These are phyloP conservation scores for Clonostachys solani DNA, from an alignment of 2,329 filamentous ascomycete species.

Conservation along the genomic window DNA sequence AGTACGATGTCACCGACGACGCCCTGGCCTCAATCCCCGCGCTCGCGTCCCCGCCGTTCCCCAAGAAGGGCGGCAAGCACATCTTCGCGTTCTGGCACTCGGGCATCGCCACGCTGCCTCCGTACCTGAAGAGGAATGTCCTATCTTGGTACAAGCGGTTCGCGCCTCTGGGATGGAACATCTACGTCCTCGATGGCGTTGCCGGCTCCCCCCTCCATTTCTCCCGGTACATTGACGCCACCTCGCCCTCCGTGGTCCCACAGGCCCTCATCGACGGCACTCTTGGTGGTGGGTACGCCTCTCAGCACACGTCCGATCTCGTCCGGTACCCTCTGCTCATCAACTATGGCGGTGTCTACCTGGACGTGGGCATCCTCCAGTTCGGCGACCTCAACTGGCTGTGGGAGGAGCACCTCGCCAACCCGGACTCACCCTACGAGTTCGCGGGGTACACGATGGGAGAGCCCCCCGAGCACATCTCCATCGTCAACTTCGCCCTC, in stretches of 20 bases:
- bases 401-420: constrained; percentile 2
- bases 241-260: not conserved
- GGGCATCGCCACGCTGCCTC: not conserved
- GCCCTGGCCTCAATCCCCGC: not conserved
- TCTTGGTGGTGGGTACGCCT: not conserved
- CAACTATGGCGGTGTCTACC: constrained; percentile 2
- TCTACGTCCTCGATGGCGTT: constrained; percentile 29
- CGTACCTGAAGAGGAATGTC: constrained; percentile 1
- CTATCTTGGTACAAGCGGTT: constrained; percentile 1
- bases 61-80: constrained; percentile 1
- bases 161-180: constrained; percentile 1
- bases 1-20: not conserved
- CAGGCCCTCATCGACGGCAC: not conserved
- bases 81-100: constrained; percentile 3
- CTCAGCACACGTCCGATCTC: constrained; percentile 3
- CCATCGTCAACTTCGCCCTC: constrained; percentile 2
- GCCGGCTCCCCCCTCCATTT: constrained; percentile 41
- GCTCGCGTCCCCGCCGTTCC: not conserved
- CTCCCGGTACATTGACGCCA: constrained; percentile 16
- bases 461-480: not conserved
- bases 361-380: constrained; percentile 1
- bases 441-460: constrained; percentile 1
- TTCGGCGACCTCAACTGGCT: constrained; percentile 3
- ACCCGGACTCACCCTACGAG: constrained; percentile 1
- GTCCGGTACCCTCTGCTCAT: constrained; percentile 2